Conservation (phyloP, 1,139 yeast genomes). For the Suhomyces maxii region DNA sequence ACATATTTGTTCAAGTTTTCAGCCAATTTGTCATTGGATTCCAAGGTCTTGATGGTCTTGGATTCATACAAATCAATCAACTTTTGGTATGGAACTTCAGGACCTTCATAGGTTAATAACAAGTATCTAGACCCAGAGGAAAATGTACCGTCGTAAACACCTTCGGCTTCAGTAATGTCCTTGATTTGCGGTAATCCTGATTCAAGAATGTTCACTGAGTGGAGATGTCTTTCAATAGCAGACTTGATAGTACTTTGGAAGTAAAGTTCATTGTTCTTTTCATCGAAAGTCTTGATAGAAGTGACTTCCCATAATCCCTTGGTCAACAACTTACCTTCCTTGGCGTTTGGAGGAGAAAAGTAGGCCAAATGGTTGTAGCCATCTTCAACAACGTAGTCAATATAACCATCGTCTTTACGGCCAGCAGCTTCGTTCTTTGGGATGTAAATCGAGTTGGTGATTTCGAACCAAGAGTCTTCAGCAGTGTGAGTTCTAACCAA, state of each 20-base stretch:
- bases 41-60: conserved; percentile 40
- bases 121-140: conserved; percentile 67
- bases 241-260: conserved; percentile 52
- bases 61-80: conserved; percentile 53
- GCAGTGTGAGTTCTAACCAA: conserved; percentile 39
- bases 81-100: conserved; percentile 64
- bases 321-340: conserved; percentile 45
- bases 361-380: conserved; percentile 60
- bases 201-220: conserved; percentile 44
- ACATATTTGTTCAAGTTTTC: conserved; percentile 42
- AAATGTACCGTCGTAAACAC: conserved; percentile 68
- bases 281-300: conserved; percentile 48
- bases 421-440: conserved; percentile 56
- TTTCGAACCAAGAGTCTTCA: conserved; percentile 70
- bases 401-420: conserved; percentile 50
- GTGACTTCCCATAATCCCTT: conserved; percentile 57
- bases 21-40: conserved; percentile 47
- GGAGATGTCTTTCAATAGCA: conserved; percentile 54
- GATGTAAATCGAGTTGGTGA: conserved; percentile 66
- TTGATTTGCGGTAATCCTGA: conserved; percentile 35
- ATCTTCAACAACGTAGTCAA: conserved; percentile 52
- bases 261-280: conserved; percentile 41
- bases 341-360: conserved; percentile 51
- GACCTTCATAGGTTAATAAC: conserved; percentile 62
- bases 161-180: conserved; percentile 62